These are phyloP conservation scores for Gossypium australe DNA, from an alignment of 345 rosid species.

Conservation along the genomic window DNA sequence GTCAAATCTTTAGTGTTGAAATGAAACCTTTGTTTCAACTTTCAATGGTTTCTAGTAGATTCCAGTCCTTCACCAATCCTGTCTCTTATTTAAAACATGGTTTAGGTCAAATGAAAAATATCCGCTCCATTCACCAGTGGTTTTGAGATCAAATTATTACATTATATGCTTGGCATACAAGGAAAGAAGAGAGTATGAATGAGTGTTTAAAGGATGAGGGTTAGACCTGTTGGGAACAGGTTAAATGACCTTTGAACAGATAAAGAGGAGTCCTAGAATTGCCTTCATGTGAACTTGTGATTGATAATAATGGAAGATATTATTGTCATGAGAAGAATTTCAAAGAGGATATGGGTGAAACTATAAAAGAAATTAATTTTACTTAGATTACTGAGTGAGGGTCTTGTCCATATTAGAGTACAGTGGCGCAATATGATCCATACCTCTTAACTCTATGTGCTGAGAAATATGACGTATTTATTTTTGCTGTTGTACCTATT, in stretches of 20 bases:
- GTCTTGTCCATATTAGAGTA: background rate
- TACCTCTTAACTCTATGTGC: background rate
- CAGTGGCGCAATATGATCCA: background rate
- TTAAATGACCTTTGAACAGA: background rate
- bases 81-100: background rate
- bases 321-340: background rate
- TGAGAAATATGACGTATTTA: background rate
- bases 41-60: background rate
- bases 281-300: background rate
- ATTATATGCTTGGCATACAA: background rate
- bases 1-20: background rate
- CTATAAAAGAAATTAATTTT: background rate
- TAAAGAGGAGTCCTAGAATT: background rate
- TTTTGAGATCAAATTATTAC: conserved; percentile 1
- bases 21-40: background rate
- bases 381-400: background rate
- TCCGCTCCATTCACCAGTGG: background rate
- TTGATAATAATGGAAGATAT: background rate
- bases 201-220: background rate
- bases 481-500: background rate
- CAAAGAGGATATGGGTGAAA: background rate
- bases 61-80: background rate
- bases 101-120: background rate
- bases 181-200: background rate
- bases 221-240: background rate